These are phyloP conservation scores for grape (Vitis vinifera) DNA, from an alignment of 164 flowering plant genomes.

Conservation along the genomic window ASM3070453v1 NC_081810.1:4349001-4349500, in stretches of 20 bases:
- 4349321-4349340: constrained; percentile 99
- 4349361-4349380: constrained; percentile 95
- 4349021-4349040: background rate
- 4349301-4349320: constrained; percentile 82
- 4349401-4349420: constrained; percentile 68
- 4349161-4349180: background rate
- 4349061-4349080: background rate
- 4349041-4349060: background rate
- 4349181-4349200: background rate
- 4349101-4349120: background rate
- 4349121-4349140: background rate
- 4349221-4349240: background rate
- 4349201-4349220: background rate
- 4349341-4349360: constrained; percentile 99
- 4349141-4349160: background rate
- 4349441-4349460: background rate
- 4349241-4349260: constrained; percentile 1
- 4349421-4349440: constrained; percentile 61
- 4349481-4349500: too few relatives aligned
- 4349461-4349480: background rate
- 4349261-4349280: constrained; percentile 70
- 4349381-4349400: constrained; percentile 79
- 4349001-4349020: background rate
- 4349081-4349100: background rate
- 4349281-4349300: constrained; percentile 95